Conservation (phyloP, 495 filamentous ascomycete species). For the Xylaria grammica region DNA sequence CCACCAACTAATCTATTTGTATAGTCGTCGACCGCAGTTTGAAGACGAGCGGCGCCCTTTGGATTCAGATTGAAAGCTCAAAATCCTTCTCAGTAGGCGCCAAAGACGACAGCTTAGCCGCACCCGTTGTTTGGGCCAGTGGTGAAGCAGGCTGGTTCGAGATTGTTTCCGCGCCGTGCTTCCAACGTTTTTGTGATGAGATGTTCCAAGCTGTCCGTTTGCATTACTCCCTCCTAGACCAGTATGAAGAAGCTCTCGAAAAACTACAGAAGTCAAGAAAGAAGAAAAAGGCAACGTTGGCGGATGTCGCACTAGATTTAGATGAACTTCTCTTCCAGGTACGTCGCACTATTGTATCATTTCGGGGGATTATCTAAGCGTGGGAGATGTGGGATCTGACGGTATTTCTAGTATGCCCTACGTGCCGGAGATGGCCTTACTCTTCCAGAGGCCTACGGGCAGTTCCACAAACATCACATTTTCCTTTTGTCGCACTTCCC, state of each 20-base stretch:
- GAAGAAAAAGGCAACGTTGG: constrained; percentile 34
- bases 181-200: constrained; percentile 63
- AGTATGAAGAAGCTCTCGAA: constrained; percentile 39
- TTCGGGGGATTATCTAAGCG: background rate
- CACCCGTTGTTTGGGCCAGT: constrained; percentile 73
- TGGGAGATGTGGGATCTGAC: constrained; percentile 20
- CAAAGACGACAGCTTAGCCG: constrained; percentile 59
- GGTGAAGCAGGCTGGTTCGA: constrained; percentile 82
- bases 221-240: constrained; percentile 64
- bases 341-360: constrained; percentile 24
- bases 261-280: constrained; percentile 38
- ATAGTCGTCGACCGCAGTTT: constrained; percentile 54
- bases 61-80: constrained; percentile 68
- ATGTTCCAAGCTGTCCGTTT: constrained; percentile 74
- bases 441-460: constrained; percentile 43
- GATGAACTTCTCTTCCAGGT: constrained; percentile 50
- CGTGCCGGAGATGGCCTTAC: constrained; percentile 48
- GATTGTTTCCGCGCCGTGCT: constrained; percentile 66
- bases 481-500: constrained; percentile 51
- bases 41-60: constrained; percentile 42
- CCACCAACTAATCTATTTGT: constrained; percentile 32
- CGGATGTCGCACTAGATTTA: constrained; percentile 30
- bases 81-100: constrained; percentile 71
- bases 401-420: constrained; percentile 43
- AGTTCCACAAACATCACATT: constrained; percentile 41